These are phyloP conservation scores for Ogataea methylovora DNA, from an alignment of 805 yeast species.

Conservation along the genomic window DNA sequence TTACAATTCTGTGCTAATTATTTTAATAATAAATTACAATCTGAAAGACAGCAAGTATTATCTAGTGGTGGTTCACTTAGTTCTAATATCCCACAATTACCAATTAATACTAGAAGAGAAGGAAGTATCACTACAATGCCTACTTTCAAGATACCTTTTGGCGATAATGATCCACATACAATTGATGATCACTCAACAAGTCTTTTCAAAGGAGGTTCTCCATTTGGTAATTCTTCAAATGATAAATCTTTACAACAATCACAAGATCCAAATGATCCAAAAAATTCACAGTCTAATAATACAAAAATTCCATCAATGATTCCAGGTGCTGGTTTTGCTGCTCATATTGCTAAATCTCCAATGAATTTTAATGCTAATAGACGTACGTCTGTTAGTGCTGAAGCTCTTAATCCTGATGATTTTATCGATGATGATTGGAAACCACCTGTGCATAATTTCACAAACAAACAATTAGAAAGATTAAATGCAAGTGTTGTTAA, in stretches of 20 bases:
- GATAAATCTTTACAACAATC: no score
- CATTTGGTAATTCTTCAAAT: slow-evolving; percentile 1
- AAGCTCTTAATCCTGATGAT: slow-evolving; percentile 69
- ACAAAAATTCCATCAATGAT: not conserved
- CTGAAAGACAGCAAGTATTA: slow-evolving; percentile 46
- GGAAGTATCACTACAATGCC: slow-evolving; percentile 24
- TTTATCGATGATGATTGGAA: slow-evolving; percentile 63
- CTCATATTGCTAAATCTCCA: slow-evolving; percentile 36
- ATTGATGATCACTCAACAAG: slow-evolving; percentile 24
- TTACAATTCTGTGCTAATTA: slow-evolving; percentile 72
- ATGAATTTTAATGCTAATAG: slow-evolving; percentile 67
- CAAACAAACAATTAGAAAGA: slow-evolving; percentile 56
- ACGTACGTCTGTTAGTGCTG: slow-evolving; percentile 88
- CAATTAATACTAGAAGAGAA: slow-evolving; percentile 12
- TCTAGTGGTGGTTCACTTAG: slow-evolving; percentile 45
- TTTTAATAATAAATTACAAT: slow-evolving; percentile 54
- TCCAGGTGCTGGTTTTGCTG: slow-evolving; percentile 18
- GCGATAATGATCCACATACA: slow-evolving; percentile 57
- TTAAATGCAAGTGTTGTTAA: slow-evolving; percentile 65
- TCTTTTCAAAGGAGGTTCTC: slow-evolving; percentile 13
- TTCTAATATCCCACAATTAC: slow-evolving; percentile 11
- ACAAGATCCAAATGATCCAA: slow-evolving; percentile 4
- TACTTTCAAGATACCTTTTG: slow-evolving; percentile 53
- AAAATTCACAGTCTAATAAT: not conserved
- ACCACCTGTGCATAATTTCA: slow-evolving; percentile 61